Conservation (phyloP, 2,329 filamentous ascomycete genomes). For the Colletotrichum limetticola region DNA sequence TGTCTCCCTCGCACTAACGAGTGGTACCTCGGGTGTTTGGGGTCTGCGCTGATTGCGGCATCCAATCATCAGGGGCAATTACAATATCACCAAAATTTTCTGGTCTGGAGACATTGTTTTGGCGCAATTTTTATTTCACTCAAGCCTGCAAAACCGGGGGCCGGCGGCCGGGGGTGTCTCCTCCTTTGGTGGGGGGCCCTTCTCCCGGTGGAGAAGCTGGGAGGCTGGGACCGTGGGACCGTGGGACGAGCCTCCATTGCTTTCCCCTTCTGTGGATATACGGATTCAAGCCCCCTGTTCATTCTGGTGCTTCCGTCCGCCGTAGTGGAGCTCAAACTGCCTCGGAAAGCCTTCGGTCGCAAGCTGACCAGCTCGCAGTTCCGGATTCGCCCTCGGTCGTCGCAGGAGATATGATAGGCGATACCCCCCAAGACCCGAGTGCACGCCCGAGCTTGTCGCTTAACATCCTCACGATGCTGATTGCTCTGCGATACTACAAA, state of each 20-base stretch:
- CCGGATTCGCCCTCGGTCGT: slow-evolving; percentile 28
- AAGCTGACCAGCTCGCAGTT: slow-evolving; percentile 32
- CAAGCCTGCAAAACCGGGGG: slow-evolving; percentile 1
- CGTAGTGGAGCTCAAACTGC: slow-evolving; percentile 5
- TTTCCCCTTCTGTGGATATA: slow-evolving; percentile 1
- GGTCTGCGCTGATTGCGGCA: neutral
- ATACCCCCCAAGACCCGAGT: slow-evolving; percentile 18
- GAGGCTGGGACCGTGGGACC: neutral
- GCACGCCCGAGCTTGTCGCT: slow-evolving; percentile 14
- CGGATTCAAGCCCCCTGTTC: slow-evolving; percentile 5
- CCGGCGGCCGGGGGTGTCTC: neutral
- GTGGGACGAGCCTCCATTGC: neutral
- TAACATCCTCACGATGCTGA: slow-evolving; percentile 11
- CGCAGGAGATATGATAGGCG: slow-evolving; percentile 34
- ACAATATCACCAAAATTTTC: slow-evolving; percentile 18
- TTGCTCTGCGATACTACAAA: slow-evolving; percentile 4
- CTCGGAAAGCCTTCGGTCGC: slow-evolving; percentile 33
- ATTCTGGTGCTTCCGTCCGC: slow-evolving; percentile 18
- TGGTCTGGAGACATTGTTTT: slow-evolving; percentile 21
- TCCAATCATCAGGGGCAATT: slow-evolving; percentile 32
- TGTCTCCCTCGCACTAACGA: neutral
- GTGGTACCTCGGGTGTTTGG: neutral
- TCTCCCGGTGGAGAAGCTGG: slow-evolving; percentile 7
- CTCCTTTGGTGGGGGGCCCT: slow-evolving; percentile 1
- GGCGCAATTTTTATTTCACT: neutral